Evolutionary conservation across 1,139 yeast species (phyloP).

Genomic region (Tardiomyces digboiensis): DNA sequence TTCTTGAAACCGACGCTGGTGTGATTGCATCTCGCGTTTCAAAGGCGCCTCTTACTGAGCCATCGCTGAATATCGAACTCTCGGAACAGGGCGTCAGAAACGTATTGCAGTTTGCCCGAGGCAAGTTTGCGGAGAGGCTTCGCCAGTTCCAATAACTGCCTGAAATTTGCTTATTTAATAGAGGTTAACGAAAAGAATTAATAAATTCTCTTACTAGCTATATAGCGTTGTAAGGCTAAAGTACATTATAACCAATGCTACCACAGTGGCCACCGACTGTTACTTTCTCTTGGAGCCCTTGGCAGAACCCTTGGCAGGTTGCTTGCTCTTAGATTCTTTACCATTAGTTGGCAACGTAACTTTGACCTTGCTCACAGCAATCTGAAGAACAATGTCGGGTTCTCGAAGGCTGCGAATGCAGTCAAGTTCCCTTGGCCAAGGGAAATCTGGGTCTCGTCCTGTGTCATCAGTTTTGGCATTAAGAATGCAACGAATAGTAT

Average conservation of each 20-base stretch:
- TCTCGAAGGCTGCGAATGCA: slow-evolving; percentile 49
- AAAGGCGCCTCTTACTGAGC: slow-evolving; percentile 62
- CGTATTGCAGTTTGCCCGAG: slow-evolving; percentile 86
- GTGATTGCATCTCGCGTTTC: slow-evolving; percentile 87
- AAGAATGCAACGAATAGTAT: slow-evolving; percentile 50
- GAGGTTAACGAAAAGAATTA: neutral
- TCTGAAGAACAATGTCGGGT: slow-evolving; percentile 39
- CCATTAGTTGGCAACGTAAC: slow-evolving; percentile 20
- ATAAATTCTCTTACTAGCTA: too few species aligned
- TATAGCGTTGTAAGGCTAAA: too few species aligned
- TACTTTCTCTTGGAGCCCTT: slow-evolving; percentile 5
- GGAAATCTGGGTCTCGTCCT: slow-evolving; percentile 41
- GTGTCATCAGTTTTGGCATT: slow-evolving; percentile 45
- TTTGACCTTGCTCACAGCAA: slow-evolving; percentile 40
- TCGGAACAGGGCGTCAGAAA: slow-evolving; percentile 81
- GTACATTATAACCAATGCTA: too few species aligned
- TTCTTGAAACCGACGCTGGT: slow-evolving; percentile 82
- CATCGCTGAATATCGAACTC: slow-evolving; percentile 58
- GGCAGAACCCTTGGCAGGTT: slow-evolving; percentile 5
- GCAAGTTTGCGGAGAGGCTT: slow-evolving; percentile 75
- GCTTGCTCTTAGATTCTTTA: slow-evolving; percentile 4
- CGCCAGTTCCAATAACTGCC: slow-evolving; percentile 44
- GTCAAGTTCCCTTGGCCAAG: slow-evolving; percentile 67
- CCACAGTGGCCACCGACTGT: too few species aligned
- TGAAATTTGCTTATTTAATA: neutral